Base-by-base conservation (phyloP, 768 basidiomycete genomes). In the Boletus tomentosulus region DNA sequence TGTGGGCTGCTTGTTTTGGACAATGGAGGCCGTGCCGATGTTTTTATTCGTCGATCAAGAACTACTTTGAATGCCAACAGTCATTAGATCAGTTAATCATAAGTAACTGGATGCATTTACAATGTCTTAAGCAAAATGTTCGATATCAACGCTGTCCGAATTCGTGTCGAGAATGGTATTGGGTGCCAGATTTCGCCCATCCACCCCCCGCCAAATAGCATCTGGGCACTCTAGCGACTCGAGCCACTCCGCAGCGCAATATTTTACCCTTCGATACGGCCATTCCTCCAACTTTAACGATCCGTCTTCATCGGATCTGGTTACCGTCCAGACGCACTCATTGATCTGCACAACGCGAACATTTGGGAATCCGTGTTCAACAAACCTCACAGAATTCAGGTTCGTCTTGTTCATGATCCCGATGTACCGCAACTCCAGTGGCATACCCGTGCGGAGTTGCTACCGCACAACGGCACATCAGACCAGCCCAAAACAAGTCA, bases 171-270 rank as follows among this genome's bases (percentile, higher is more conserved):
- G 12, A 34, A 13, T 34, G 13, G 10, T 10, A 3, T 11, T 34
- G 11, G 33, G 13, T 11, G 11, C 13, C 9, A 15, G 33, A 10
- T 15, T 13, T 34, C 34, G 34, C 15, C 38, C 38, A 39, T 38
- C n/a, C 6, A 39, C 38, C 38, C 37, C 37, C 37, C 37, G 54
- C 65, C 68, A 67, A 12, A 74, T 61, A 30, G 83, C 83, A 55
- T 84, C 81, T 56, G 79, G 79, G 57, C 85, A 87, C 0, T 80
- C 84, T 30, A 79, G 66, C 74, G 82, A 83, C 64, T 85, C 83
- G 25, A 87, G 71, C 84, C 84, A 85, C 59, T 86, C 83, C 15
- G 67, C 68, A 4, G 76, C 73, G 55, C 83, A 79, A 57, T 81
- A 82, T 57, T 71, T 66, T 19, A 73, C 77, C 35, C 82, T 71